Conservation (phyloP, 352 stramenopile species). For the Halophytophthora polymorphica region DNA sequence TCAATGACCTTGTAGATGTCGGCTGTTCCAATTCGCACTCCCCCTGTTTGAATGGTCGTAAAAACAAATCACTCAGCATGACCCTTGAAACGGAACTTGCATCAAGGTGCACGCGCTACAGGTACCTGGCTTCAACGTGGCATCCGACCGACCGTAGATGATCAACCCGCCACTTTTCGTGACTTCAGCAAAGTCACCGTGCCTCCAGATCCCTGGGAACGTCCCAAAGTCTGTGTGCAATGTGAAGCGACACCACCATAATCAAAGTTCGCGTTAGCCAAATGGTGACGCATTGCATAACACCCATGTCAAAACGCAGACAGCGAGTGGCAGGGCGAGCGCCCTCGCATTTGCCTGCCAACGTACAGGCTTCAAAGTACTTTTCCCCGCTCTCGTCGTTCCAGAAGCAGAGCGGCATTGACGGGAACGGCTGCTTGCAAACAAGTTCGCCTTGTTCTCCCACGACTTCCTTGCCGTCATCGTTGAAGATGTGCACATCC, state of each 20-base stretch:
- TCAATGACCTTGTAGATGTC: conserved; percentile 84
- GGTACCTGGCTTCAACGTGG: conserved; percentile 68
- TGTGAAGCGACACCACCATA: conserved; percentile 2
- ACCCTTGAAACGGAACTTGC: too few species aligned
- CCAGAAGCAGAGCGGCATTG: conserved; percentile 82
- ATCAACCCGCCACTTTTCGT: conserved; percentile 59
- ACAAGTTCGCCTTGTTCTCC: conserved; percentile 61
- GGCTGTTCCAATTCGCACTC: conserved; percentile 74
- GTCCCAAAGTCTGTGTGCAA: conserved; percentile 63
- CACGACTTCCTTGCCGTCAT: conserved; percentile 48
- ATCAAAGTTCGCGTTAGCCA: too few species aligned
- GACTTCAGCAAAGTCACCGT: conserved; percentile 80
- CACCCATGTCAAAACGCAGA: neutral
- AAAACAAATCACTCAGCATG: too few species aligned
- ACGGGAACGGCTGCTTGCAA: conserved; percentile 79
- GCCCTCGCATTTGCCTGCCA: neutral
- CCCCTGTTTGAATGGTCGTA: conserved; percentile 14
- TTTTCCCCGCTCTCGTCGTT: conserved; percentile 71
- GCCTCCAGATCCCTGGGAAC: conserved; percentile 72
- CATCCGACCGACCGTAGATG: conserved; percentile 77
- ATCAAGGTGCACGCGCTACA: neutral
- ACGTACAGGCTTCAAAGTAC: conserved; percentile 73
- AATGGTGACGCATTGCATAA: neutral
- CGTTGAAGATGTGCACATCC: conserved; percentile 72
- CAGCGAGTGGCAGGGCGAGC: too few species aligned